Evolutionary conservation across 306 rosid species (phyloP).

Genomic region (Nissolia schottii): DNA sequence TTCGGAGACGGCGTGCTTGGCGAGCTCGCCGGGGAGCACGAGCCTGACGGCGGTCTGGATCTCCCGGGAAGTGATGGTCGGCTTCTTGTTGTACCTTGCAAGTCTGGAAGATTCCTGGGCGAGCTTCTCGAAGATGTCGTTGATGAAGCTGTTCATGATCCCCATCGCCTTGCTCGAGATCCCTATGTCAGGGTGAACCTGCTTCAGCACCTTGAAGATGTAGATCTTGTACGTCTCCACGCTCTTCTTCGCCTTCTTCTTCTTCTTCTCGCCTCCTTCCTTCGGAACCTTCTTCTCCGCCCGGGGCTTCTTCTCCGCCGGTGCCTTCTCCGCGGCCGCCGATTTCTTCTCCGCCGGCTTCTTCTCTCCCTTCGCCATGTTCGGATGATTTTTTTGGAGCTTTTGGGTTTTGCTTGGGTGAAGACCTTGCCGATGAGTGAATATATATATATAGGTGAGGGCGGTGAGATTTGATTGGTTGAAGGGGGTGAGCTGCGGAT

Average conservation of each 20-base stretch:
- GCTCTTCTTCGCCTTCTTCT: constrained; percentile 48
- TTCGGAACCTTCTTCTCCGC: constrained; percentile 54
- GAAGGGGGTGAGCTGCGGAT: constrained; percentile 1
- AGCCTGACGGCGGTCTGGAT: constrained; percentile 55
- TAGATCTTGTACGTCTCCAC: constrained; percentile 60
- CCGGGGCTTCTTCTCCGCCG: constrained; percentile 51
- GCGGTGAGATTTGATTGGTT: constrained; percentile 17
- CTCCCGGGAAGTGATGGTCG: constrained; percentile 55
- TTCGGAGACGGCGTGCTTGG: constrained; percentile 61
- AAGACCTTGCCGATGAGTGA: no score
- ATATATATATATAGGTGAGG: not conserved
- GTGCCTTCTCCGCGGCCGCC: constrained; percentile 40
- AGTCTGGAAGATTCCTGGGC: constrained; percentile 50
- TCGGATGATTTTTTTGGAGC: not conserved
- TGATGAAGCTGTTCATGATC: constrained; percentile 59
- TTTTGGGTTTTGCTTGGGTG: not conserved
- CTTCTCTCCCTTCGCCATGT: constrained; percentile 44
- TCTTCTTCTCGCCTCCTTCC: constrained; percentile 50
- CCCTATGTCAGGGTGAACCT: constrained; percentile 58
- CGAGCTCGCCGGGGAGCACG: constrained; percentile 57
- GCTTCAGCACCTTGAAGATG: constrained; percentile 63
- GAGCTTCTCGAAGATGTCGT: constrained; percentile 58
- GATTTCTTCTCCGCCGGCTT: constrained; percentile 58
- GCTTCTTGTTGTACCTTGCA: constrained; percentile 62
- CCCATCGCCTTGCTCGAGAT: constrained; percentile 61